Evolutionary conservation across 345 rosid species (phyloP).

Genomic region (Heritiera fomes): DNA sequence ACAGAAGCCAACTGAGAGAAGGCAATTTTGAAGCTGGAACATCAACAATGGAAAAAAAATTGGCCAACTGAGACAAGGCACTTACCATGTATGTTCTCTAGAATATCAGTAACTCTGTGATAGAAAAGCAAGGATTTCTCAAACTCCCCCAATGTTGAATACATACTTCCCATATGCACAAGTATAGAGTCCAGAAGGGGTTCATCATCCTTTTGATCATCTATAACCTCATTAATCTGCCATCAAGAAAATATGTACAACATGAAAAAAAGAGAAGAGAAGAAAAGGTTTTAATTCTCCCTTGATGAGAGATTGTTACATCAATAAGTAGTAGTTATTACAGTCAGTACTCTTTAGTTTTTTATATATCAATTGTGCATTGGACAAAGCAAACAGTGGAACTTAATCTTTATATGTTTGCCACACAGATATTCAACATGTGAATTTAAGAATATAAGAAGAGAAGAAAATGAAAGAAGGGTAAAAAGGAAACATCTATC

Average conservation of each 20-base stretch:
- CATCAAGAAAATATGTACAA: slow-evolving; percentile 26
- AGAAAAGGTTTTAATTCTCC: background rate
- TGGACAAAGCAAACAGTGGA: slow-evolving; percentile 12
- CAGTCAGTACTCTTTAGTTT: background rate
- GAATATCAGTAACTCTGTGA: slow-evolving; percentile 50
- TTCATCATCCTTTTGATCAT: slow-evolving; percentile 45
- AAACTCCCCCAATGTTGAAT: slow-evolving; percentile 62
- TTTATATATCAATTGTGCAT: background rate
- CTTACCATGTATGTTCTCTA: slow-evolving; percentile 64
- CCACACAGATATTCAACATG: slow-evolving; percentile 2
- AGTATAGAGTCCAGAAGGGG: slow-evolving; percentile 71
- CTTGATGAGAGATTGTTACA: background rate
- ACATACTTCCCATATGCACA: slow-evolving; percentile 81
- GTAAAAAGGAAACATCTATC: background rate
- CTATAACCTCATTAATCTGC: slow-evolving; percentile 69
- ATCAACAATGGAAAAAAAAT: background rate
- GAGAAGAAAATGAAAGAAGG: background rate
- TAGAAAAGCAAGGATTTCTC: slow-evolving; percentile 58
- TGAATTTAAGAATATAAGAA: background rate
- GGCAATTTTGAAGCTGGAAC: background rate
- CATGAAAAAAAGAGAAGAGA: slow-evolving; percentile 4
- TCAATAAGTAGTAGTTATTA: background rate
- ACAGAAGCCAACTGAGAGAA: background rate
- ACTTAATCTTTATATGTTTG: slow-evolving; percentile 17
- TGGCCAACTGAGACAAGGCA: background rate